Evolutionary conservation across 257 asterid genomes (phyloP), one percentile per base, ranked within the genome.

Genomic region (Capsicum rhomboideum): DNA sequence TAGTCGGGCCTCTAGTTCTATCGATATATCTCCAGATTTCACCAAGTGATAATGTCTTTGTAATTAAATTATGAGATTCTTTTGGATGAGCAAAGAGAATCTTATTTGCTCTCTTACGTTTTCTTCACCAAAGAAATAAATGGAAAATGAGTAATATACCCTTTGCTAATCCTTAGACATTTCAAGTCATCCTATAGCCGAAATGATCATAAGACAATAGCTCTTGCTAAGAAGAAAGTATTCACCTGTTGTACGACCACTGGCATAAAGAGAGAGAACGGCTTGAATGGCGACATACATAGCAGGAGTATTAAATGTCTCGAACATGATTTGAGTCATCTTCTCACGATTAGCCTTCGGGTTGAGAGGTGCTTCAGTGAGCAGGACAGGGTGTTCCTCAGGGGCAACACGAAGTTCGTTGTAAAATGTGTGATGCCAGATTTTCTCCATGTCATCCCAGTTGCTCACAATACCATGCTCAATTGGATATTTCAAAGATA

Each of bases 401-500:
- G 88, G 86, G 3, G 86, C 86, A 40, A 83, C 86, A 10, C 88
- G 84, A 80, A 86, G 88, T 59, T 85, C 87, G 20, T 85, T 85
- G 68, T 85, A 85, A 42, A 85, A 85, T 11, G 87, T 85, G 28
- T 85, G 87, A 82, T 85, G 87, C 85, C 85, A 85, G 16, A 85
- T 85, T 83, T 86, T 86, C 82, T 85, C 88, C 88, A 86, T 86
- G 21, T 86, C 88, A 55, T 86, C 88, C 88, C 88, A 86, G 29
- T 86, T 83, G 72, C 59, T 86, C 4, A 83, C 88, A 68, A 86
- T 86, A 50, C 88, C 88, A 72, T 86, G 88, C 34, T 86, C 88
- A 83, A 86, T 86, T 66, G 88, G 88, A 74, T 86, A 86, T 78
- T 87, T 87, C 64, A 87, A 61, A 16, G 85, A 26, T 23, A 87